Evolutionary conservation across 306 rosid genomes (phyloP), one percentile per base, ranked within the genome.

Genomic region (Inga oerstediana): DNA sequence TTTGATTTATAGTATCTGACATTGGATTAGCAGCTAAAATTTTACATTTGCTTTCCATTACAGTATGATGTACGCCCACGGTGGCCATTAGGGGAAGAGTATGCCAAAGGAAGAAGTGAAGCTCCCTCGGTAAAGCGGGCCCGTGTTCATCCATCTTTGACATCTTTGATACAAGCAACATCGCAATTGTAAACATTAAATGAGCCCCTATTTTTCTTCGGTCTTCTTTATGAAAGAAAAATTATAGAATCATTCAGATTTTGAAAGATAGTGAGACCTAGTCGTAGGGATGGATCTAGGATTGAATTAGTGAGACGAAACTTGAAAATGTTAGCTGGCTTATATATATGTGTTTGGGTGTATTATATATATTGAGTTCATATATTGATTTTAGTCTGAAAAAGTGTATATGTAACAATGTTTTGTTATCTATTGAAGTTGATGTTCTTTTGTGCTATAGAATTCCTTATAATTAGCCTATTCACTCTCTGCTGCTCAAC

Each of bases 61-160:
- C 93, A 93, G 98, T 91, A 82, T 83, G 99, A 93, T 84, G 34
- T 96, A 80, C 92, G 99, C 65, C 99, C 98, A 54, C 87, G 98
- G 84, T 96, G 99, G 99, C 99, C 99, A 0, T 67, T 96, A 62
- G 99, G 99, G 71, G 97, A 93, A 85, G 98, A 92, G 87, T 87
- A 90, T 67, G 91, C 90, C 0, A 94, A 87, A 83, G 99, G 98
- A 84, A 92, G 86, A 86, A 96, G 97, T 69, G 92, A 87, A 77
- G 91, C 97, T 61, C 98, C 98, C 75, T 96, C 97, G 34, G 43
- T 96, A 82, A 87, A 88, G 87, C 90, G 83, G 32, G 98, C 98
- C 7, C 91, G 99, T 8, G 62, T 96, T 72, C 99, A 96, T 89
- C 99, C 97, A 39, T 96, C 99, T 74, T 93, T 93, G 59, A 93